Conservation (phyloP, 192 early-diverging fungal genomes). For the Podila verticillata region DNA sequence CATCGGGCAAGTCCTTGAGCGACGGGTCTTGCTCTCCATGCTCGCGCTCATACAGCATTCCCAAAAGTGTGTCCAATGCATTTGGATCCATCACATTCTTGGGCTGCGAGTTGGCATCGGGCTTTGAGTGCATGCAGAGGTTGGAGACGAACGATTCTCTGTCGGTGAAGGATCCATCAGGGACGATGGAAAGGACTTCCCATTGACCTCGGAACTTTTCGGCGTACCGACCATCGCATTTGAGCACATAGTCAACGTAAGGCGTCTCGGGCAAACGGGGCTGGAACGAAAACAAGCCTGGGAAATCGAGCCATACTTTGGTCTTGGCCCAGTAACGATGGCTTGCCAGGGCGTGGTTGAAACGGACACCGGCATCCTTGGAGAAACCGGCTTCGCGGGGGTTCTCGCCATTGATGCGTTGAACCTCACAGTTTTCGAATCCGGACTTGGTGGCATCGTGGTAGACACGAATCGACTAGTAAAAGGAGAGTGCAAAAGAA, state of each 20-base stretch:
- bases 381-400: conserved; percentile 8
- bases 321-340: background rate
- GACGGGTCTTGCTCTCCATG: background rate
- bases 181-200: background rate
- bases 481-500: background rate
- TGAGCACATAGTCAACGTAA: background rate
- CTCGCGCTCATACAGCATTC: no score
- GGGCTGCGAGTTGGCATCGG: background rate
- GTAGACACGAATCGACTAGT: conserved; percentile 14
- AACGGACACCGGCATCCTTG: conserved; percentile 32
- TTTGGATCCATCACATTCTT: no score
- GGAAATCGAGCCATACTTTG: background rate
- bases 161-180: background rate
- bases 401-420: conserved; percentile 16
- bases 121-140: background rate
- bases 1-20: background rate
- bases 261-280: background rate
- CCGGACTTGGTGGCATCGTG: background rate
- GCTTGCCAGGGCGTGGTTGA: conserved; percentile 25
- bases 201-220: background rate
- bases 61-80: no score
- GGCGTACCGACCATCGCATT: background rate
- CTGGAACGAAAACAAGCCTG: background rate
- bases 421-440: conserved; percentile 21
- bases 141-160: background rate